Evolutionary conservation across 2,329 filamentous ascomycete species (phyloP), one percentile per base, ranked within the genome.

Genomic region (Proliferodiscus dingleyae): DNA sequence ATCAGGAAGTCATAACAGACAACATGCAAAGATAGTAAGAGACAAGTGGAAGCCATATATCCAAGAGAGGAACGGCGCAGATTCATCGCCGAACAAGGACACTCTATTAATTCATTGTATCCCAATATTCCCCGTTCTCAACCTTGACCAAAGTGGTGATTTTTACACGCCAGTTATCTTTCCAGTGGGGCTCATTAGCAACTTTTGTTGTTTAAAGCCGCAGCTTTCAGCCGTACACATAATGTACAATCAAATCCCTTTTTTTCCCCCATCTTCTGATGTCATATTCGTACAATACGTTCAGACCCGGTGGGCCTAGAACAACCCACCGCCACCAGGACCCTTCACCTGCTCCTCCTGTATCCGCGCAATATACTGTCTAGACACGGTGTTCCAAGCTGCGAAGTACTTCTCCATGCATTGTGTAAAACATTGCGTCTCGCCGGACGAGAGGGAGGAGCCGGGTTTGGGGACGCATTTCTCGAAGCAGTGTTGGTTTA

Each of bases 361-460:
- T 55, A 65, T 59, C 47, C 62, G 47, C 16, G 45, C 67, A 60
- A 88, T 78, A 65, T 88, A 89, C 32, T 81, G 74, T 38, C 73
- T 67, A 70, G 82, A 85, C 61, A 87, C 81, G 52, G 77, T 71
- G 69, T 89, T 89, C 87, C 87, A 91, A 9, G 85, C 77, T 24
- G 75, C 70, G 74, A 90, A 87, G 73, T 90, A 91, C 68, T 90
- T 90, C 60, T 90, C 85, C 80, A 89, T 87, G 72, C 87, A 91
- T 50, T 77, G 73, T 16, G 77, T 86, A 61, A 87, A 75, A 71
- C 87, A 91, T 18, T 77, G 73, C 62, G 80, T 73, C 66, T 91
- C 87, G 67, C 75, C 68, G 66, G 74, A 78, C 40, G 56, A 61
- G 45, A 90, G 69, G 43, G 78, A 80, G 40, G 73, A 66, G 47